Base-by-base conservation (phyloP, 2,329 filamentous ascomycete genomes). In the Ceratocystis colombiana region DNA sequence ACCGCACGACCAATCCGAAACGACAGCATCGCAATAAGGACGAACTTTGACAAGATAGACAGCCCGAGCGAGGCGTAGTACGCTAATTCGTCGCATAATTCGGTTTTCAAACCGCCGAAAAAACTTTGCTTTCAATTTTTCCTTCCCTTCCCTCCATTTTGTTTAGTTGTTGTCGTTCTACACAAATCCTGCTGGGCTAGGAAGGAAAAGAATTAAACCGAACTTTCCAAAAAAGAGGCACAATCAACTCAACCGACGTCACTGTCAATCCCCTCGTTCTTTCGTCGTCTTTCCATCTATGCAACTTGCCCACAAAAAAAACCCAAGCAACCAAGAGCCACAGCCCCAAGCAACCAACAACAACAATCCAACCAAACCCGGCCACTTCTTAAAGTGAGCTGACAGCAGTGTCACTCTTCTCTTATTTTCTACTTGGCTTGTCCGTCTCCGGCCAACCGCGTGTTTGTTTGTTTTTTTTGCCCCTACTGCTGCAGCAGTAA, bases 11-110 rank as follows among this genome's bases (percentile, higher is more conserved):
- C 48, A 50, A 20, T 20, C 20, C 48, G 48, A 50, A 50, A 50
- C 48, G 46, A 48, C 46, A 48, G 46, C 46, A 48, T 22, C 17
- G 17, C 48, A 50, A 10, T 25, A 20, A 50, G 37, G 37, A 41
- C 37, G 10, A 41, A 4, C 37, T 41, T 41, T 41, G 37, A 50
- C 48, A 50, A 50, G 48, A 48, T 22, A 48, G 48, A 50, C 48
- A 50, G 48, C 17, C 17, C 46, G 37, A 12, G 37, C 37, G 48
- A 50, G 48, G 48, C 48, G 48, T 50, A 50, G 48, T 22, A 20
- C 48, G 48, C 48, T 50, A 50, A 50, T 50, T 20, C 48, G 48
- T 50, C 48, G 48, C 20, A 50, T 50, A 25, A 50, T 12, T 50
- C 22, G 48, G 8, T 3, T 50, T 22, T 50, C 20, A 50, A 50